Percentiles rank a stretch among this genome's conserved stretches.
These are phyloP conservation scores for Didymella exigua DNA, from an alignment of 2,329 filamentous ascomycete species.

Conservation along the genomic window DNA sequence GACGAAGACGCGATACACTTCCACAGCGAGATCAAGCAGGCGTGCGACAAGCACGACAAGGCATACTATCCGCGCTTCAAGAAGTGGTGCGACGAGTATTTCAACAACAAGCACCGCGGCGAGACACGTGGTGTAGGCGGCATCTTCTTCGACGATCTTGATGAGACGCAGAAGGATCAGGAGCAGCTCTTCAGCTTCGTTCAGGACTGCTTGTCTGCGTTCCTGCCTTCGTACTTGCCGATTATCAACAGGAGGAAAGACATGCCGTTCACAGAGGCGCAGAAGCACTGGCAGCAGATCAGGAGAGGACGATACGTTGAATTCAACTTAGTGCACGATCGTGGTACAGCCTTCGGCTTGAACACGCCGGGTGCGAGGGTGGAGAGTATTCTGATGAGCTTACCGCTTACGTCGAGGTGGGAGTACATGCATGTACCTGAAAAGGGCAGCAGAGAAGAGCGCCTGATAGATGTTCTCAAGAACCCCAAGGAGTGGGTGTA, in stretches of 20 bases:
- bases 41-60: slow-evolving; percentile 91
- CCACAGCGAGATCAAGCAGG: slow-evolving; percentile 89
- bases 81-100: slow-evolving; percentile 98
- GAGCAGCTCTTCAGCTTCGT: slow-evolving; percentile 91
- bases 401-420: slow-evolving; percentile 92
- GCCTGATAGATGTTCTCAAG: slow-evolving; percentile 74
- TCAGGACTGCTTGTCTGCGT: slow-evolving; percentile 82
- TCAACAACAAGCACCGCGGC: slow-evolving; percentile 86
- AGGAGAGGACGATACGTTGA: slow-evolving; percentile 95
- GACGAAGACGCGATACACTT: slow-evolving; percentile 98
- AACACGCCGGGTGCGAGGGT: slow-evolving; percentile 90
- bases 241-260: slow-evolving; percentile 89
- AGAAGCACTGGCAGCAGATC: slow-evolving; percentile 97
- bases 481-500: slow-evolving; percentile 65
- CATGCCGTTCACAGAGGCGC: slow-evolving; percentile 82
- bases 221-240: slow-evolving; percentile 88
- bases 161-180: slow-evolving; percentile 82
- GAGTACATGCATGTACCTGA: slow-evolving; percentile 91
- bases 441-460: slow-evolving; percentile 75
- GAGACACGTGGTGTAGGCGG: slow-evolving; percentile 89
- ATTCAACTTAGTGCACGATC: slow-evolving; percentile 97
- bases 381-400: slow-evolving; percentile 96
- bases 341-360: slow-evolving; percentile 90
- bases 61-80: slow-evolving; percentile 94
- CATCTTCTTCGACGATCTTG: slow-evolving; percentile 98